These are phyloP conservation scores for Penicillium sclerotigenum DNA, from an alignment of 2,329 filamentous ascomycete species.

Conservation along the genomic window DNA sequence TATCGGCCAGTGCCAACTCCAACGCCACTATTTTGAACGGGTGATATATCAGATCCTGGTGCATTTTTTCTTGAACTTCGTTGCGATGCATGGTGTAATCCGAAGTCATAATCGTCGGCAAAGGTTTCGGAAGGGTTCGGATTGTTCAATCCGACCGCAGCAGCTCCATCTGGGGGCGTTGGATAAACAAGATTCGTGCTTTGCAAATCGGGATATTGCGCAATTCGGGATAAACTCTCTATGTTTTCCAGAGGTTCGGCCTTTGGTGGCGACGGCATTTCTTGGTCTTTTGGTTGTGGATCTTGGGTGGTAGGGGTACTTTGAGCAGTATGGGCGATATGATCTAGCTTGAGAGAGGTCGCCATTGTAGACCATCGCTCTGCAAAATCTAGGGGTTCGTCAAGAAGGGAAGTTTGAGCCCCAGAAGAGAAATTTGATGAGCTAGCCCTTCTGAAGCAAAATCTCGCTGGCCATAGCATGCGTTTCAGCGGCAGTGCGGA, in stretches of 20 bases:
- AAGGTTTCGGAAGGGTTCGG: constrained; percentile 31
- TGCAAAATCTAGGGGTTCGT: constrained; percentile 45
- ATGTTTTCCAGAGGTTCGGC: constrained; percentile 30
- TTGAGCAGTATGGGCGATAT: constrained; percentile 18
- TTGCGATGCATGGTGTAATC: constrained; percentile 16
- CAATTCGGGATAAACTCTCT: constrained; percentile 40
- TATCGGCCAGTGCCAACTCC: constrained; percentile 41
- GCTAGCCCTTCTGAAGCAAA: constrained; percentile 41
- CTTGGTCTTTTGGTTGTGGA: constrained; percentile 24
- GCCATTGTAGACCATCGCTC: constrained; percentile 39
- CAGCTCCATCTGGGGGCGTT: constrained; percentile 52
- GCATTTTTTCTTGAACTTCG: constrained; percentile 18
- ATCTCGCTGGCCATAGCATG: constrained; percentile 45
- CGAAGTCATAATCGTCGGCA: constrained; percentile 29
- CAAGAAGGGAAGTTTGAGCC: constrained; percentile 17
- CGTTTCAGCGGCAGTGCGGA: constrained; percentile 37
- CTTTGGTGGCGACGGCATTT: constrained; percentile 20
- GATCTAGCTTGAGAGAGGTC: constrained; percentile 20
- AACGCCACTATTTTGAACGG: constrained; percentile 15
- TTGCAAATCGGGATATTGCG: constrained; percentile 42
- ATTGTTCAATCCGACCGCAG: constrained; percentile 31
- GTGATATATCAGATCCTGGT: constrained; percentile 19
- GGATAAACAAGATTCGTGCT: constrained; percentile 49
- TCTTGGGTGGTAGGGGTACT: constrained; percentile 20
- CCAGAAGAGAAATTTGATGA: constrained; percentile 16